Evolutionary conservation across 1,284 basidiomycete genomes (phyloP), one percentile per base, ranked within the genome.

Genomic region (Farysia itapuensis): DNA sequence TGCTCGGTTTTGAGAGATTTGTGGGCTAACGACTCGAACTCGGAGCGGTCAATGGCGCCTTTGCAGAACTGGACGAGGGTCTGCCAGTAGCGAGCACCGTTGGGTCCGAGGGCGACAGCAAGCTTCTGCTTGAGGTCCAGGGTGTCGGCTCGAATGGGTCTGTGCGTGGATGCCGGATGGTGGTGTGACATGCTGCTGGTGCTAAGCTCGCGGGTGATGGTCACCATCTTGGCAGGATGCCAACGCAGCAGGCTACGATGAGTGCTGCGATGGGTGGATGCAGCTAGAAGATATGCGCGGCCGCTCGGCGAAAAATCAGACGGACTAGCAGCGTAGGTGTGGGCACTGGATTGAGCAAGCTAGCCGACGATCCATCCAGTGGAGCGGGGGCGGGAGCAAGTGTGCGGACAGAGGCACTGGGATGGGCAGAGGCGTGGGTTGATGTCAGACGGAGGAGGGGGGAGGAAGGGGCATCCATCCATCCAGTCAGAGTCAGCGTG

Each of bases 1-100:
- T 68, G 64, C 32, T 72, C 72, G n/a, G 46, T 22, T 32, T 68
- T 51, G 31, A 77, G 46, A 38, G 52, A 56, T 28, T 51, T 44
- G 37, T 59, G 45, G 22, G 66, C 69, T 32, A 71, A 60, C 29
- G 67, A 52, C 19, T 78, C 77, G 41, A 79, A 77, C 49, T 80
- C 78, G 5, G 46, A 40, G 2, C 78, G 60, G 38, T 75, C 76
- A 35, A 78, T 74, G 39, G 71, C 65, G 8, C 75, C 79, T 8
- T 67, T 72, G 52, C 77, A 56, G 50, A 79, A 79, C 15, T 70
- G 72, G 2, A 69, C 54, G 13, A 80, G 64, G 2, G 74, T 67
- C 22, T 58, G 39, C 79, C 79, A 80, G 68, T 80, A 80, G 24
- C 61, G 57, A 2, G 54, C 53, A 6, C 71, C 69, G 23, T 67